phyloP scores from a whole-genome alignment of 169 alveolate species.

The Plasmodium vivax region DNA sequence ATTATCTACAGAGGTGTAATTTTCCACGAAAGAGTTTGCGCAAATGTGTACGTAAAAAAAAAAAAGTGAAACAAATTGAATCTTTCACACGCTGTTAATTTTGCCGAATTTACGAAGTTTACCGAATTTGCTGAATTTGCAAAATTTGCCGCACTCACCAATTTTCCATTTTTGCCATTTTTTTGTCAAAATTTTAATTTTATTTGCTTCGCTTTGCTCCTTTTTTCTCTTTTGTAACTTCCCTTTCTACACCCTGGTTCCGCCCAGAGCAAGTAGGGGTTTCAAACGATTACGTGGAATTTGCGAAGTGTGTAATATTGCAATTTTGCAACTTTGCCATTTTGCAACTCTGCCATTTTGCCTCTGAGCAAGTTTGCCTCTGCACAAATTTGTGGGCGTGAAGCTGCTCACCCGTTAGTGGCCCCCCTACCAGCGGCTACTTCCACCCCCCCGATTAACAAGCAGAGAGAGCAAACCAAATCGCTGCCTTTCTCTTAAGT shows the following conservation, averaged over 20 bases:
- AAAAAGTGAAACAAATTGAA: not conserved
- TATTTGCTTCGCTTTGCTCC: not conserved
- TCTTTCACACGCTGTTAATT: not conserved
- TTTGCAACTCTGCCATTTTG: not conserved
- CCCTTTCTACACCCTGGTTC: not conserved
- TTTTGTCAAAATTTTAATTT: constrained; percentile 1
- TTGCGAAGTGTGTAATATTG: not conserved
- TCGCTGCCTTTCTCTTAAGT: not conserved
- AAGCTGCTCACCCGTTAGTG: not conserved
- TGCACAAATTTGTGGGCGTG: not conserved
- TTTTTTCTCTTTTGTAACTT: not conserved
- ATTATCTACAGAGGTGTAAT: not conserved
- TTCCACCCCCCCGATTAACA: not conserved
- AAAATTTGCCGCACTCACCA: not conserved
- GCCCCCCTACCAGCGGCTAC: not conserved
- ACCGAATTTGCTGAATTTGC: not conserved
- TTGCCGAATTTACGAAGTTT: not conserved
- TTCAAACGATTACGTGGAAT: not conserved
- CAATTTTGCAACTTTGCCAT: not conserved
- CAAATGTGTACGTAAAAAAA: not conserved
- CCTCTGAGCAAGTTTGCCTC: not conserved
- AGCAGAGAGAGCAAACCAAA: not conserved
- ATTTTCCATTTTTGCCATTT: not conserved
- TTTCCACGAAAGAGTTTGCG: not conserved
- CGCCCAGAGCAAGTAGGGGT: not conserved